Evolutionary conservation across 345 rosid genomes (phyloP).

Genomic region (Kernera saxatilis): DNA sequence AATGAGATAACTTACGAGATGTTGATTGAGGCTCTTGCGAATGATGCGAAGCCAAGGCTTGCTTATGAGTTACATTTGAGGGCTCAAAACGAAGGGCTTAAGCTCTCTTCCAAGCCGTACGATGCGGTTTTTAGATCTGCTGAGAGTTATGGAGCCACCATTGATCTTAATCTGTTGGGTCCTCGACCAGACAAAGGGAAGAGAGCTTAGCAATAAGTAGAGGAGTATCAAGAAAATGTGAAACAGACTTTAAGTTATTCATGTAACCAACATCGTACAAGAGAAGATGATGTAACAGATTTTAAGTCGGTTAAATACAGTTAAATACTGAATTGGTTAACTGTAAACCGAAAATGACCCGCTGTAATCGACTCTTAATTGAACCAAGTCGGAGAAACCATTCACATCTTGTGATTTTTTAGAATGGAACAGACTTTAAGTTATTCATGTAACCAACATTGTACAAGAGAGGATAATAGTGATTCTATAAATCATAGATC

Average conservation of each 20-base stretch:
- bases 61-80: slow-evolving; percentile 62
- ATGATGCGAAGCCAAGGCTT: slow-evolving; percentile 75
- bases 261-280: slow-evolving; percentile 10
- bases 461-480: no score
- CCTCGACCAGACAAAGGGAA: slow-evolving; percentile 53
- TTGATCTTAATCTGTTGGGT: slow-evolving; percentile 59
- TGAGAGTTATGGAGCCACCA: slow-evolving; percentile 47
- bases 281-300: not conserved
- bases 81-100: slow-evolving; percentile 54
- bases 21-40: slow-evolving; percentile 72
- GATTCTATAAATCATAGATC: no score
- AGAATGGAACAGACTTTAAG: no score
- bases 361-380: no score
- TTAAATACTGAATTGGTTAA: no score
- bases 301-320: no score
- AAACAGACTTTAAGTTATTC: not conserved
- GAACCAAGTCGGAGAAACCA: no score
- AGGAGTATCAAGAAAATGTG: not conserved
- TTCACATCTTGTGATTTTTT: no score
- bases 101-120: slow-evolving; percentile 55
- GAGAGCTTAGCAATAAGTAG: slow-evolving; percentile 16
- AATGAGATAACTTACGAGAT: slow-evolving; percentile 70
- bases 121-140: slow-evolving; percentile 57
- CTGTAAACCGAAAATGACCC: no score
- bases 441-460: no score